These are phyloP conservation scores for Pseudocercospora vitis DNA, from an alignment of 2,329 filamentous ascomycete species.

Conservation along the genomic window DNA sequence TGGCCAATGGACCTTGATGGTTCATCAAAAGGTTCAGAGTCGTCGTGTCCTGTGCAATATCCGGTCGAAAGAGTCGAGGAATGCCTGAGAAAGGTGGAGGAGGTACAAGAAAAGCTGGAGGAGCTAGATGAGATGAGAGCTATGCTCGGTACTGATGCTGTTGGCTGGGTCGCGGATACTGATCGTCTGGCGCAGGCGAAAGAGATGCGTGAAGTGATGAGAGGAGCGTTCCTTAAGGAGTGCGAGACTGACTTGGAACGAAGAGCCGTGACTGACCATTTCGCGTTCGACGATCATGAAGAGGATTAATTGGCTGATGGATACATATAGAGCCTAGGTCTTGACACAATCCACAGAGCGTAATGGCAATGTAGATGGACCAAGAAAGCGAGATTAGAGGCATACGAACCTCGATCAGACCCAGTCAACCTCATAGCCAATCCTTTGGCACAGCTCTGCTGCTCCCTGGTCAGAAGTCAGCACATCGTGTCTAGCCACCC, in stretches of 20 bases:
- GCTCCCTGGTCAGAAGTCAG: too few relatives aligned
- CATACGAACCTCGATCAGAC: too few relatives aligned
- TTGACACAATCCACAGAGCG: too few relatives aligned
- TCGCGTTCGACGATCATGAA: neutral
- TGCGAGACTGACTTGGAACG: neutral
- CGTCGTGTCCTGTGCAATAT: conserved; percentile 2
- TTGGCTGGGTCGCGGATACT: conserved; percentile 1
- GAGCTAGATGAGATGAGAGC: conserved; percentile 14
- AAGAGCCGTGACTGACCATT: neutral
- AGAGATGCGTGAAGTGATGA: neutral
- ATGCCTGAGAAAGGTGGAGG: conserved; percentile 1
- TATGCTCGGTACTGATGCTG: conserved; percentile 9
- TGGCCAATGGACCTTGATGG: conserved; percentile 10
- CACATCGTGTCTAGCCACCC: too few relatives aligned
- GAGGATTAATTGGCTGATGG: too few relatives aligned
- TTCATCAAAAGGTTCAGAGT: neutral
- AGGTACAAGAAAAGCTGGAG: conserved; percentile 9
- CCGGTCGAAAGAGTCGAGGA: conserved; percentile 4
- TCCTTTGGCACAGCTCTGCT: too few relatives aligned
- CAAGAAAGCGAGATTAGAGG: too few relatives aligned
- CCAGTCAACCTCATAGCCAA: too few relatives aligned
- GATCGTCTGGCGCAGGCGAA: neutral
- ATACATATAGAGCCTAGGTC: too few relatives aligned
- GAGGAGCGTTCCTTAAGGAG: neutral
- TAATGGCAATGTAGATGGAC: too few relatives aligned